phyloP scores from a whole-genome alignment of 2,329 filamentous ascomycete genomes.

The Pseudofabraea citricarpa region DNA sequence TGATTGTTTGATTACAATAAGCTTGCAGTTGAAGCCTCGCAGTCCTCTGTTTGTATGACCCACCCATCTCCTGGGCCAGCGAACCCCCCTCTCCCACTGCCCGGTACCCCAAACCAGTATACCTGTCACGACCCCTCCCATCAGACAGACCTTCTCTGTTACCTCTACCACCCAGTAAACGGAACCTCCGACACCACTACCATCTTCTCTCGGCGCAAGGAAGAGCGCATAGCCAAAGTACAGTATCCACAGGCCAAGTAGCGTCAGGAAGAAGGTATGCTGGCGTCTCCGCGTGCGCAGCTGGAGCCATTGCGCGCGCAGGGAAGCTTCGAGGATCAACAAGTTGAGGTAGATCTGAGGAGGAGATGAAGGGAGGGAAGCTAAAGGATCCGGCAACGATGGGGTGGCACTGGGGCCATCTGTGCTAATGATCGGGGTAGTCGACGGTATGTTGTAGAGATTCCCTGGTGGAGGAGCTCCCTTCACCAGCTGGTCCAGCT shows the following conservation, averaged over 20 bases:
- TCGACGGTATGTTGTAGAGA: constrained; percentile 24
- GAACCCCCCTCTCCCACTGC: constrained; percentile 91
- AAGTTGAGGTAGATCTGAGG: constrained; percentile 87
- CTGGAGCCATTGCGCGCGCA: constrained; percentile 89
- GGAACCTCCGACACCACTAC: constrained; percentile 81
- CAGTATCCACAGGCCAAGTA: constrained; percentile 74
- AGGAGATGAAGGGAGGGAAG: constrained; percentile 30
- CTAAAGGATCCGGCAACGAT: constrained; percentile 25
- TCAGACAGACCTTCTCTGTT: constrained; percentile 83
- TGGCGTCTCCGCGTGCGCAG: constrained; percentile 83
- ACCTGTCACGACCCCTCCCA: constrained; percentile 83
- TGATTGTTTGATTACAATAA: constrained; percentile 79
- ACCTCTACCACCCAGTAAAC: constrained; percentile 97
- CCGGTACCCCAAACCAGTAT: constrained; percentile 90
- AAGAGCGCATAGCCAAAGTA: constrained; percentile 89
- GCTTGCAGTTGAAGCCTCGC: constrained; percentile 90
- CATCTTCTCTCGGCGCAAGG: constrained; percentile 93
- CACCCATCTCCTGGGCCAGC: constrained; percentile 92
- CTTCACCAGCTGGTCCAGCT: constrained; percentile 80
- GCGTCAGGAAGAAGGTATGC: constrained; percentile 84
- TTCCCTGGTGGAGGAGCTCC: constrained; percentile 67
- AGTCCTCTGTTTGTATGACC: constrained; percentile 84
- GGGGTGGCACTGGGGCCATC: constrained; percentile 29
- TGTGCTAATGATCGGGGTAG: constrained; percentile 33
- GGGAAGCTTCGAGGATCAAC: constrained; percentile 88